Conservation (phyloP, 805 yeast genomes). For the Wickerhamiella domercqiae region DNA sequence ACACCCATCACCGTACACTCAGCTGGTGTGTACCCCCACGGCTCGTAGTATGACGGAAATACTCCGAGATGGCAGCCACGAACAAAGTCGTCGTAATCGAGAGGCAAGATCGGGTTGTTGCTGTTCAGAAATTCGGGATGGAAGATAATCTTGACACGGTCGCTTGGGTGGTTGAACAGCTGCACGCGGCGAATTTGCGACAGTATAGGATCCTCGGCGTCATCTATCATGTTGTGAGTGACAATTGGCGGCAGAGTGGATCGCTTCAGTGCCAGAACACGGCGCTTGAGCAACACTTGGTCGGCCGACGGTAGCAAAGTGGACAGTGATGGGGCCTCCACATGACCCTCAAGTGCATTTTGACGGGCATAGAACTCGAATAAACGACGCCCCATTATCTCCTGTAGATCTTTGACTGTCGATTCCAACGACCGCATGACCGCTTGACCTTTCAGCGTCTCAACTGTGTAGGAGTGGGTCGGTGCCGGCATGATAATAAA, state of each 20-base stretch:
- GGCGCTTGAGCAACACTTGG: constrained; percentile 73
- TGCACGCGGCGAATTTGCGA: constrained; percentile 85
- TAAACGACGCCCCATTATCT: constrained; percentile 68
- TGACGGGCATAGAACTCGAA: constrained; percentile 75
- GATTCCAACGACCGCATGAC: constrained; percentile 81
- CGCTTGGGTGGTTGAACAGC: constrained; percentile 75
- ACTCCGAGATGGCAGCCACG: constrained; percentile 97
- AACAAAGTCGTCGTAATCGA: constrained; percentile 94
- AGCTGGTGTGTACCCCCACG: constrained; percentile 99
- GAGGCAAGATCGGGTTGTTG: constrained; percentile 80
- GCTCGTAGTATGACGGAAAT: constrained; percentile 96
- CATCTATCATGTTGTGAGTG: constrained; percentile 93
- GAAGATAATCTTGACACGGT: constrained; percentile 87
- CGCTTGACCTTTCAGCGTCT: constrained; percentile 91
- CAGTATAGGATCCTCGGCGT: constrained; percentile 76
- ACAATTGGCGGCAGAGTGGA: constrained; percentile 87
- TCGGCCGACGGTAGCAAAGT: constrained; percentile 78
- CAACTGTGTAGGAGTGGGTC: constrained; percentile 87
- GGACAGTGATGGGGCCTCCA: constrained; percentile 61
- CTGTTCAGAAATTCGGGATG: constrained; percentile 95
- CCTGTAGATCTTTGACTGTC: constrained; percentile 78
- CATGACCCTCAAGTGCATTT: constrained; percentile 25
- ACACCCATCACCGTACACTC: constrained; percentile 99
- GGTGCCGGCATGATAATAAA: constrained; percentile 97
- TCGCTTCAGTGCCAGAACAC: constrained; percentile 84